phyloP scores from a whole-genome alignment of 345 rosid species.

The Sisymbrium irio region DNA sequence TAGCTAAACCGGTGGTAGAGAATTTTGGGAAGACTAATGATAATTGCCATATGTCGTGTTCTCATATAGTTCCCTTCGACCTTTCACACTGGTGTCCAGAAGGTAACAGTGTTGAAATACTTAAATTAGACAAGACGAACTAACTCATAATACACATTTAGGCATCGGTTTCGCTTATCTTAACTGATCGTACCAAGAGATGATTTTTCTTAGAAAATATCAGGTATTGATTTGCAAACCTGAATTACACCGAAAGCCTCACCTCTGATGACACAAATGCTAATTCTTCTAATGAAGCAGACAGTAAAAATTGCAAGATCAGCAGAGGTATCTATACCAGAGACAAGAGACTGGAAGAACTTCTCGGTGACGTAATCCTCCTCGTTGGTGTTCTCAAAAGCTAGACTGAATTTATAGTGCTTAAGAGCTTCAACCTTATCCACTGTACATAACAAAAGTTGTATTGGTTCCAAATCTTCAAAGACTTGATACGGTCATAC shows the following conservation, averaged over 20 bases:
- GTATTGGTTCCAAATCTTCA: neutral
- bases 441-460: neutral
- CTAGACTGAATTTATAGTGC: constrained; percentile 84
- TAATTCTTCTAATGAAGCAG: neutral
- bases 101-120: no score
- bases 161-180: neutral
- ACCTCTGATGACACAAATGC: neutral
- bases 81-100: no score
- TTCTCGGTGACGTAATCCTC: constrained; percentile 97
- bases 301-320: neutral
- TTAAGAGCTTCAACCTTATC: constrained; percentile 76
- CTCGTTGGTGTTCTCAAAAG: constrained; percentile 96
- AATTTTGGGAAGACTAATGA: no score
- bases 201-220: neutral
- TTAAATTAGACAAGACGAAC: no score
- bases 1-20: neutral
- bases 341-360: constrained; percentile 89
- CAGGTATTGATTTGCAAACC: neutral
- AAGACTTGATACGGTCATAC: neutral
- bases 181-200: neutral
- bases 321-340: constrained; percentile 50
- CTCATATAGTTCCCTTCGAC: no score
- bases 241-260: no score
- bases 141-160: neutral
- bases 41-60: no score